Base-by-base conservation (phyloP, 805 yeast genomes). In the Barnettozyma vustinii region DNA sequence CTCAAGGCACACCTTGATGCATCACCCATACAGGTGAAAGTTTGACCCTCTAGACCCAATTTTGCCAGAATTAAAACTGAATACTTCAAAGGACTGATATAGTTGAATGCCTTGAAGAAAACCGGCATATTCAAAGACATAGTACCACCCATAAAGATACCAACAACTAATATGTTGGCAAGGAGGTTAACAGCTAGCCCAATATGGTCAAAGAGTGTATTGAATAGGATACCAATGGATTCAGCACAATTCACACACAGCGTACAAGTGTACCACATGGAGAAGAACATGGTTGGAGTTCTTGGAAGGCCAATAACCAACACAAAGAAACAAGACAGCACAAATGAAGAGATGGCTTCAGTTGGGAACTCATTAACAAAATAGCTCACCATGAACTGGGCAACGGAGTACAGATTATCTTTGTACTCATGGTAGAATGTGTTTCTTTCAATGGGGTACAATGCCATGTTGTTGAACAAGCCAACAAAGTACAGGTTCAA, bases 131-230 rank as follows among this genome's bases (percentile, higher is more conserved):
- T 72, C 56, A 85, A 68, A 0, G 96, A 84, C 80, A 87, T 73
- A 6, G 89, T 70, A 4, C 96, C 96, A 1, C 87, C 84, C 92
- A 88, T 84, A 54, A 84, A 77, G 10, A 84, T 78, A 13, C 90
- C 91, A 42, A 86, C 68, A 4, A 85, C 77, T 46, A 84, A 67
- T 32, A 84, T 61, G 13, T 79, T 74, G 0, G 90, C 76, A 37
- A 87, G 77, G 5, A 86, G 66, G 60, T 84, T 86, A 16, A 86
- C 79, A 1, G 91, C 92, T 56, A 87, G 76, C 0, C 95, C 96
- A 33, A 86, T 76, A 58, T 87, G 89, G 42, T 73, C 68, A 57
- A 87, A 81, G 0, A 83, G 59, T 9, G 89, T 80, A 59, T 85
- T 85, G 54, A 87, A 83, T 43, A 84, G 71, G 2, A 87, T 83